These are phyloP conservation scores for Macadamia integrifolia DNA, from an alignment of 164 flowering plant species.

Conservation along the genomic window DNA sequence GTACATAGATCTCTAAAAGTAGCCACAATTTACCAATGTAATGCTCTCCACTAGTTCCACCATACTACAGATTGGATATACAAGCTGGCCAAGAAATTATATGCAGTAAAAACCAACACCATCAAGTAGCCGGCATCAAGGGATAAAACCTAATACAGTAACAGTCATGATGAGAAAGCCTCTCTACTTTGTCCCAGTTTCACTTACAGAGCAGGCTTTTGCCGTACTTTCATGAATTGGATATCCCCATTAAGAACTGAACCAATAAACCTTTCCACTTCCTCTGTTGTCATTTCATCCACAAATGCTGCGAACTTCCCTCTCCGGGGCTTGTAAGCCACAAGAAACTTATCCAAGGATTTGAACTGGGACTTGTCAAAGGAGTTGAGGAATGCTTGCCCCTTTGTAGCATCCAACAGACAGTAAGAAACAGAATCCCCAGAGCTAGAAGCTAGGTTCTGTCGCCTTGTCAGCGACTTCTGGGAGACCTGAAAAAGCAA, in stretches of 20 bases:
- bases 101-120: too few species aligned
- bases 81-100: too few species aligned
- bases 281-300: slow-evolving; percentile 46
- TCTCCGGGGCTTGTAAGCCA: slow-evolving; percentile 82
- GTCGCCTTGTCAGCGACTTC: slow-evolving; percentile 61
- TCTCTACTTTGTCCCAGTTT: neutral
- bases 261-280: slow-evolving; percentile 60
- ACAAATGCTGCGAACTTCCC: slow-evolving; percentile 54
- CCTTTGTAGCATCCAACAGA: slow-evolving; percentile 72
- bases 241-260: slow-evolving; percentile 76
- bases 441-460: slow-evolving; percentile 17
- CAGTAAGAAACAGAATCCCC: slow-evolving; percentile 33
- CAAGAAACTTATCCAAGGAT: slow-evolving; percentile 44
- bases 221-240: slow-evolving; percentile 51
- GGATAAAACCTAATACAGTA: too few species aligned
- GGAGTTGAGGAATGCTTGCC: slow-evolving; percentile 52
- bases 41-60: too few species aligned
- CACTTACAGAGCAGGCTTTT: slow-evolving; percentile 51
- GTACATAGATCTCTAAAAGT: too few species aligned
- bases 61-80: too few species aligned
- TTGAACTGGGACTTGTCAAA: slow-evolving; percentile 64
- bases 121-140: too few species aligned
- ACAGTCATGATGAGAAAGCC: too few species aligned
- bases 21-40: too few species aligned
- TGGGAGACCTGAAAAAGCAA: slow-evolving; percentile 61